Percentiles rank a stretch among this genome's conserved stretches.
These are phyloP conservation scores for Telopea speciosissima DNA, from an alignment of 177 flowering plant genomes.

Conservation along the genomic window DNA sequence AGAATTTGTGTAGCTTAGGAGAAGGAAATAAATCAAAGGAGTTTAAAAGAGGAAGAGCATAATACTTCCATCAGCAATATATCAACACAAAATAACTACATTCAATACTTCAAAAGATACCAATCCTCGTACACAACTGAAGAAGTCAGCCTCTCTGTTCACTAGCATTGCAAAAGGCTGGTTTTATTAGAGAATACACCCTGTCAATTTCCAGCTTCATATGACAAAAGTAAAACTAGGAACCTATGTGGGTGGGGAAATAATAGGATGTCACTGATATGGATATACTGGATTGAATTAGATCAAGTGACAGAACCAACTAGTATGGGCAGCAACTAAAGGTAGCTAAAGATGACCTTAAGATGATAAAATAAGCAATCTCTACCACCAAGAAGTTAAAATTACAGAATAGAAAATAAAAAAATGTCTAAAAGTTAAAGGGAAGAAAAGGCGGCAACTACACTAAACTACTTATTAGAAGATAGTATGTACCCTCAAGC, in stretches of 20 bases:
- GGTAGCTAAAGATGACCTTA: not conserved
- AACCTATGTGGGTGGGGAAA: not conserved
- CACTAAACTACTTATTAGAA: not conserved
- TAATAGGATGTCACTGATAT: not conserved
- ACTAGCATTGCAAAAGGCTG: not conserved
- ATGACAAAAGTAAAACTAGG: not conserved
- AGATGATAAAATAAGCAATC: not conserved
- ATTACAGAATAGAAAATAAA: not conserved
- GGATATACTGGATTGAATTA: not conserved
- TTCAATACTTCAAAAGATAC: not conserved
- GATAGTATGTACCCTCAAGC: not conserved
- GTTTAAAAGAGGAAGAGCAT: not conserved
- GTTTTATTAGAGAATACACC: too few species aligned
- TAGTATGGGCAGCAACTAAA: not conserved
- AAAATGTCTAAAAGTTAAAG: not conserved
- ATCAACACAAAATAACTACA: not conserved
- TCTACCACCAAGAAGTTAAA: not conserved
- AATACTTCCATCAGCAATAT: too few species aligned
- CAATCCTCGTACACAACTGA: not conserved
- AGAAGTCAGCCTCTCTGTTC: too few species aligned
- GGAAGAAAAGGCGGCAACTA: not conserved
- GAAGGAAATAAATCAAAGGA: not conserved
- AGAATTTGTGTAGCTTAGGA: not conserved
- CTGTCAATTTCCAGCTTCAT: not conserved
- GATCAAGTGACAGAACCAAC: not conserved